Conservation (phyloP, 208 protist genomes). For the Wallacemonas sp. region DNA sequence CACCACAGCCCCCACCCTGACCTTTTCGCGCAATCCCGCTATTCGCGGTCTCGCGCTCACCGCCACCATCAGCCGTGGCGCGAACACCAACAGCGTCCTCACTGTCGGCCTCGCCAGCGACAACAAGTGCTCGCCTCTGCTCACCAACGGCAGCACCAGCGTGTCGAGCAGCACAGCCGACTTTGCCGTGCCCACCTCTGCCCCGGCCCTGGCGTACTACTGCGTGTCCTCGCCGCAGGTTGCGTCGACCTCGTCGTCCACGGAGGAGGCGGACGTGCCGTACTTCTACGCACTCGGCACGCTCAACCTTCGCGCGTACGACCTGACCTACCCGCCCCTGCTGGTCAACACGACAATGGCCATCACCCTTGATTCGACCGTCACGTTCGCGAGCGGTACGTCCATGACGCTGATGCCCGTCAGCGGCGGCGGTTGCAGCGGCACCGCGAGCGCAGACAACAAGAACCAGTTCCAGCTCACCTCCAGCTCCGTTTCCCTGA, state of each 20-base stretch:
- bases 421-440: conserved; percentile 7
- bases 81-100: conserved; percentile 30
- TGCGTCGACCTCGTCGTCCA: conserved; percentile 16
- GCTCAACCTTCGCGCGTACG: conserved; percentile 40
- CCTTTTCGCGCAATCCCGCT: conserved; percentile 30
- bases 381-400: conserved; percentile 34
- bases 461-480: conserved; percentile 31
- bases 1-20: conserved; percentile 30
- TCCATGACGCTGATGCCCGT: conserved; percentile 36
- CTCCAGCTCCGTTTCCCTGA: conserved; percentile 14
- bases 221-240: conserved; percentile 60
- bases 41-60: conserved; percentile 51
- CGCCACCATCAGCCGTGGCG: conserved; percentile 35
- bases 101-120: conserved; percentile 50
- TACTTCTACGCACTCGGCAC: conserved; percentile 41
- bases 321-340: conserved; percentile 45
- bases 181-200: conserved; percentile 46
- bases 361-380: conserved; percentile 41
- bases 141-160: conserved; percentile 34
- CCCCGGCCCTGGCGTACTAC: conserved; percentile 28
- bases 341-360: conserved; percentile 28
- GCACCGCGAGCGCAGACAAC: conserved; percentile 10
- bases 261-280: conserved; percentile 13
- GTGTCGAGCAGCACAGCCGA: conserved; percentile 27
- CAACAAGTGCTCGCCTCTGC: conserved; percentile 29